Evolutionary conservation across 1,284 basidiomycete genomes (phyloP).

Genomic region (Fistulinella cinereoalba): DNA sequence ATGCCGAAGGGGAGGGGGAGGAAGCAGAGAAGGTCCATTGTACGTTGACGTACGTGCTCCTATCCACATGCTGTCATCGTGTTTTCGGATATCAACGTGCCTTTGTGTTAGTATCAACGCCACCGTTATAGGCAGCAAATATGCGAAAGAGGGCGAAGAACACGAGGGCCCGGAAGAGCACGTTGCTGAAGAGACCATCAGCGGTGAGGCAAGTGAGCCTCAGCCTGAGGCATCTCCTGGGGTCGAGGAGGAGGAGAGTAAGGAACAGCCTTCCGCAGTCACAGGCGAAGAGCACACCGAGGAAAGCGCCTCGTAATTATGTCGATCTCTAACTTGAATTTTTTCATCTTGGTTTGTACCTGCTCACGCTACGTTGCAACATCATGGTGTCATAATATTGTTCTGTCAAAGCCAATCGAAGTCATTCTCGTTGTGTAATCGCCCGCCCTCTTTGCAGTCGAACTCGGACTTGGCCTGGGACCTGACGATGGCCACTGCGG

Average conservation of each 20-base stretch:
- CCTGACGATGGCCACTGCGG: too few species aligned
- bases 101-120: constrained; percentile 66
- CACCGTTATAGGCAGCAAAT: constrained; percentile 73
- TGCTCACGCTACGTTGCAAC: background rate
- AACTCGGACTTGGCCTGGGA: background rate
- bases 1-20: constrained; percentile 49
- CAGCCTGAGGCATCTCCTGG: constrained; percentile 11
- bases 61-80: constrained; percentile 1
- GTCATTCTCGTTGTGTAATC: too few species aligned
- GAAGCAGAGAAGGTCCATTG: constrained; percentile 66
- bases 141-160: constrained; percentile 40
- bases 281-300: constrained; percentile 17
- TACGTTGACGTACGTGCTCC: constrained; percentile 61
- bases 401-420: too few species aligned
- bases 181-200: constrained; percentile 13
- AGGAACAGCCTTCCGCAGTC: constrained; percentile 12
- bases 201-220: constrained; percentile 16
- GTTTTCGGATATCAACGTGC: constrained; percentile 2
- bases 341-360: constrained; percentile 9
- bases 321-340: constrained; percentile 6
- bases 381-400: too few species aligned
- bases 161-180: constrained; percentile 24
- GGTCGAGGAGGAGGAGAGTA: constrained; percentile 15
- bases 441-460: too few species aligned
- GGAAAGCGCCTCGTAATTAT: constrained; percentile 19